phyloP scores from a whole-genome alignment of 176 grass and related monocot species.

The Hordeum vulgare region MorexV3_pseudomolecules_assembly NC_058518.1:184629473-184629972 shows the following conservation, averaged over 20 bases:
- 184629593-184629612: too few relatives aligned
- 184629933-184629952: slow-evolving; percentile 1
- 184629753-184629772: background rate
- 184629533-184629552: too few relatives aligned
- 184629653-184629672: background rate
- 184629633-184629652: background rate
- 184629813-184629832: too few relatives aligned
- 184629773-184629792: background rate
- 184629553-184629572: background rate
- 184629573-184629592: too few relatives aligned
- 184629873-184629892: too few relatives aligned
- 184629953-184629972: background rate
- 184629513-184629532: too few relatives aligned
- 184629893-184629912: background rate
- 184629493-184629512: too few relatives aligned
- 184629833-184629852: too few relatives aligned
- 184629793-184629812: too few relatives aligned
- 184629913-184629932: background rate
- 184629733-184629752: background rate
- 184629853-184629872: too few relatives aligned
- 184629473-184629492: too few relatives aligned
- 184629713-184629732: slow-evolving; percentile 18
- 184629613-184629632: too few relatives aligned
- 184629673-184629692: background rate
- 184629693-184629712: background rate